Conservation (phyloP, 176 grass and related monocot species). For the Phragmites australis region DNA sequence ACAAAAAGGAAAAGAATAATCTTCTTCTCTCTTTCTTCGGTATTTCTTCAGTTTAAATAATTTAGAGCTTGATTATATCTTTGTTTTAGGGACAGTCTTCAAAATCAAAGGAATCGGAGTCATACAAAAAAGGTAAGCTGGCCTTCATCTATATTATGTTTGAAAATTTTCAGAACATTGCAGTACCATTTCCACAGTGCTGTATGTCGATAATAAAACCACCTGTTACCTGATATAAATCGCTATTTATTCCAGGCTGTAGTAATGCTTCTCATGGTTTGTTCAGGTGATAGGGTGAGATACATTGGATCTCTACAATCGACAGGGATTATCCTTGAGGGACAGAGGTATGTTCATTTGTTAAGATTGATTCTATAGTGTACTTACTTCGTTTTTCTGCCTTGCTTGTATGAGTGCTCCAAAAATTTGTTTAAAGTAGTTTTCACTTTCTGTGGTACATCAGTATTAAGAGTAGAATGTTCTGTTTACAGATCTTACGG, state of each 20-base stretch:
- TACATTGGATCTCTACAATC: constrained; percentile 54
- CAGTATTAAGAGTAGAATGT: neutral
- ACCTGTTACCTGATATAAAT: constrained; percentile 25
- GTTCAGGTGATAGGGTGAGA: constrained; percentile 92
- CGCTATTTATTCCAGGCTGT: constrained; percentile 18
- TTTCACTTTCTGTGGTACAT: neutral
- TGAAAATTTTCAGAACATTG: neutral
- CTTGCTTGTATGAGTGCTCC: neutral
- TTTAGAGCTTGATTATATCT: neutral
- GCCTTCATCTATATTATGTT: neutral
- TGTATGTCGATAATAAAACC: constrained; percentile 21
- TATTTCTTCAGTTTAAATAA: constrained; percentile 17
- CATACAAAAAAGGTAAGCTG: constrained; percentile 67
- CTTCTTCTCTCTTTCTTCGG: neutral
- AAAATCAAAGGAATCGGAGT: constrained; percentile 73
- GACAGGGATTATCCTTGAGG: constrained; percentile 39
- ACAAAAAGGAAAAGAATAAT: neutral
- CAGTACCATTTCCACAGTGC: constrained; percentile 10
- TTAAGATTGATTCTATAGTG: neutral
- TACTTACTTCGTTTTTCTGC: neutral
- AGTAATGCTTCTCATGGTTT: constrained; percentile 40
- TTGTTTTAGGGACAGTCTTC: constrained; percentile 72
- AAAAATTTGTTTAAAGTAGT: neutral
- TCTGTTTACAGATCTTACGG: neutral
- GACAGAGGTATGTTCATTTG: constrained; percentile 46